phyloP scores from a whole-genome alignment of 2,329 filamentous ascomycete species.

The Mollisia scopiformis region DNA sequence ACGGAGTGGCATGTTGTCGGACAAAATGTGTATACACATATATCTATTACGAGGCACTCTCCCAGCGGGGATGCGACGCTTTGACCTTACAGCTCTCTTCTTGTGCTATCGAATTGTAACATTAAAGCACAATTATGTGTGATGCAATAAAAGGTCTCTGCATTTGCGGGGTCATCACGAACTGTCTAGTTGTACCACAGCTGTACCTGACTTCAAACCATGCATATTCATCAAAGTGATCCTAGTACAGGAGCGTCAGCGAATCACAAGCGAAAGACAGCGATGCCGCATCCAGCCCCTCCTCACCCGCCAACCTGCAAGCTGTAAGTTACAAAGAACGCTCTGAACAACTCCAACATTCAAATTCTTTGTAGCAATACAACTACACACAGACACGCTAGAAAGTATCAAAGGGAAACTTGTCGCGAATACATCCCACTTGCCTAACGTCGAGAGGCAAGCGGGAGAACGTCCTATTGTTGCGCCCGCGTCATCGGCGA shows the following conservation, averaged over 20 bases:
- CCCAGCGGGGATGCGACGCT: too few species aligned
- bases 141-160: neutral
- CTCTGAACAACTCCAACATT: neutral
- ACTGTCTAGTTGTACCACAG: neutral
- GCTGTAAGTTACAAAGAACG: neutral
- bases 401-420: neutral
- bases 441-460: slow-evolving; percentile 22
- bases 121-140: neutral
- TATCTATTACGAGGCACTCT: neutral
- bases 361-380: neutral
- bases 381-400: neutral
- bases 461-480: slow-evolving; percentile 13
- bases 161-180: neutral
- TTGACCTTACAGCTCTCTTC: too few species aligned
- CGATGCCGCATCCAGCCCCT: neutral
- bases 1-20: neutral
- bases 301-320: neutral
- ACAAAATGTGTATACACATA: slow-evolving; percentile 1
- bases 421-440: slow-evolving; percentile 2
- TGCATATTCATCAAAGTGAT: too few species aligned
- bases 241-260: neutral
- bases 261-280: neutral
- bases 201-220: neutral
- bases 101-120: too few species aligned
- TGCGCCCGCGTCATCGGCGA: slow-evolving; percentile 12